Evolutionary conservation across 495 filamentous ascomycete species (phyloP).

Genomic region (Penicillium pulvis): DNA sequence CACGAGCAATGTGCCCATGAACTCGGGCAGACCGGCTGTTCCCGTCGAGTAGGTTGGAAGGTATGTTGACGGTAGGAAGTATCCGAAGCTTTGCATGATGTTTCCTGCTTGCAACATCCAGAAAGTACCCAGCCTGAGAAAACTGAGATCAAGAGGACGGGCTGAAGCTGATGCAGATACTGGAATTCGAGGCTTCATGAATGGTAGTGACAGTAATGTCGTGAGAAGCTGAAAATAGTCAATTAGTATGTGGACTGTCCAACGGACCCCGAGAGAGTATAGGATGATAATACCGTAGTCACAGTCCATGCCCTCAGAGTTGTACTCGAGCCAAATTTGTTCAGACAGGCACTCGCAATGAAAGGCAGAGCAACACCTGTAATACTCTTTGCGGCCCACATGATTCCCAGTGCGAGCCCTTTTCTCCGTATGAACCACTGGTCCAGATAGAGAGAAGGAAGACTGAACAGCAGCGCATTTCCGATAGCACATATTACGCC

Average conservation of each 20-base stretch:
- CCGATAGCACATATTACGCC: conserved; percentile 58
- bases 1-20: conserved; percentile 52
- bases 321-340: conserved; percentile 54
- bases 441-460: conserved; percentile 56
- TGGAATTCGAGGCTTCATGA: conserved; percentile 60
- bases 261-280: neutral
- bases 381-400: conserved; percentile 57
- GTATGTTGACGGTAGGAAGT: conserved; percentile 68
- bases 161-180: conserved; percentile 28
- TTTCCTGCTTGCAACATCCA: conserved; percentile 58
- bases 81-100: conserved; percentile 64
- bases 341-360: conserved; percentile 52
- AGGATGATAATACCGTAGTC: conserved; percentile 32
- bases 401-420: conserved; percentile 54
- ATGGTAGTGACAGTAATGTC: conserved; percentile 55
- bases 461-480: conserved; percentile 51
- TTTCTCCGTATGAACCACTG: conserved; percentile 60
- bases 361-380: conserved; percentile 55
- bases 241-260: neutral
- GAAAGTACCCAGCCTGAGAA: conserved; percentile 52
- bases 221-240: conserved; percentile 36
- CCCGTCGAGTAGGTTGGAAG: conserved; percentile 60
- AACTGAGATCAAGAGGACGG: conserved; percentile 48
- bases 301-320: conserved; percentile 58
- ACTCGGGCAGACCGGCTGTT: conserved; percentile 45